A percentile compares a stretch with the other conserved stretches of the same genome.
phyloP scores from a whole-genome alignment of 2,329 filamentous ascomycete species.

The Trichoderma arundinaceum region DNA sequence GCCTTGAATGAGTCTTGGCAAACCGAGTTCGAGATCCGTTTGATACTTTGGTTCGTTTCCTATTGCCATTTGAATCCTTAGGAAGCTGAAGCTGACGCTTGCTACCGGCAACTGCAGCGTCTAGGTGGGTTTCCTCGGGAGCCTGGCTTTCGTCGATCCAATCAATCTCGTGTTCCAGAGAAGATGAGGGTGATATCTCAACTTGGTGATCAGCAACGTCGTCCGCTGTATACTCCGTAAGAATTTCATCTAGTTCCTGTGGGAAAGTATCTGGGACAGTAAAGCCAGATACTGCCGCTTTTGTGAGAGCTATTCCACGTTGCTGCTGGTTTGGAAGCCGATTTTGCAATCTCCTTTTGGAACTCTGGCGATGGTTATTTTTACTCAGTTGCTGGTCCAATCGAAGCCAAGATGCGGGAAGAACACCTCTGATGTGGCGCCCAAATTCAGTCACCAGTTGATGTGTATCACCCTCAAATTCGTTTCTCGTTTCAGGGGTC shows the following conservation, averaged over 20 bases:
- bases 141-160: constrained; percentile 36
- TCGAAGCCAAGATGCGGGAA: constrained; percentile 71
- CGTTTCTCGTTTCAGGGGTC: constrained; percentile 37
- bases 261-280: constrained; percentile 42
- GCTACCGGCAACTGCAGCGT: constrained; percentile 54
- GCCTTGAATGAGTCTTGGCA: constrained; percentile 36
- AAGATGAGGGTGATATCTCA: background rate
- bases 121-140: constrained; percentile 59
- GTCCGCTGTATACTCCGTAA: constrained; percentile 39
- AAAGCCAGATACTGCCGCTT: constrained; percentile 41
- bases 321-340: constrained; percentile 48
- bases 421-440: constrained; percentile 62
- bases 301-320: constrained; percentile 58
- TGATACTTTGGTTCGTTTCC: constrained; percentile 34
- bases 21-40: constrained; percentile 32
- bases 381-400: constrained; percentile 57
- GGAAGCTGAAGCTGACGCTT: constrained; percentile 48
- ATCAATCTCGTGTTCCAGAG: background rate
- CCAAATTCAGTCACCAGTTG: constrained; percentile 50
- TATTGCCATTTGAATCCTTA: constrained; percentile 37
- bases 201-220: constrained; percentile 35
- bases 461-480: constrained; percentile 43
- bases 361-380: constrained; percentile 42
- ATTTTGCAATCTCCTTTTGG: constrained; percentile 39
- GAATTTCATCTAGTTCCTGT: constrained; percentile 56